These are phyloP conservation scores for Cantharellus cinnabarinus DNA, from an alignment of 768 basidiomycete species.

Conservation along the genomic window DNA sequence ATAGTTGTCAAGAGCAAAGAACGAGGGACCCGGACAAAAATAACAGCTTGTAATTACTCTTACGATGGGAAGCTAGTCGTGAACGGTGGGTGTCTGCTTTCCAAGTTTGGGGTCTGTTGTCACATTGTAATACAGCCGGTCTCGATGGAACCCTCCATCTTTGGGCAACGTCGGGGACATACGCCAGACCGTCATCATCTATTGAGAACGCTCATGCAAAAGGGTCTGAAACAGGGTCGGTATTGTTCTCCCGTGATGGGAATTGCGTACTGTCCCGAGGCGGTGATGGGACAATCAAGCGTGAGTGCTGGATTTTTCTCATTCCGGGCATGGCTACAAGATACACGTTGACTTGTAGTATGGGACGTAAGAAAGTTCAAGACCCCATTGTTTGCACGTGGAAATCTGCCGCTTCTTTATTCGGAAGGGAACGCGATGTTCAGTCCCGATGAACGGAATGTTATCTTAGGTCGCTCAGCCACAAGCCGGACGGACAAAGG, in stretches of 20 bases:
- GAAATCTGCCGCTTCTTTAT: slow-evolving; percentile 55
- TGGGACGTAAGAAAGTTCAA: slow-evolving; percentile 90
- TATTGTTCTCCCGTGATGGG: slow-evolving; percentile 80
- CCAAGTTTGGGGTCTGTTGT: not conserved
- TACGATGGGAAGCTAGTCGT: slow-evolving; percentile 77
- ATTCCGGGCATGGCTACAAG: not conserved
- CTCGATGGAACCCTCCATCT: slow-evolving; percentile 82
- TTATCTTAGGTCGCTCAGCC: slow-evolving; percentile 67
- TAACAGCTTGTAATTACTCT: slow-evolving; percentile 73
- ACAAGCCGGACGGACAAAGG: slow-evolving; percentile 48
- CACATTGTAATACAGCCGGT: slow-evolving; percentile 33
- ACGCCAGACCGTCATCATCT: slow-evolving; percentile 72
- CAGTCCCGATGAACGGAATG: slow-evolving; percentile 79
- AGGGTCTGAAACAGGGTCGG: slow-evolving; percentile 65
- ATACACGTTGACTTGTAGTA: slow-evolving; percentile 29
- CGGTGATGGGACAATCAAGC: slow-evolving; percentile 86
- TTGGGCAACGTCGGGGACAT: slow-evolving; percentile 85
- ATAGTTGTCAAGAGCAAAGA: slow-evolving; percentile 96
- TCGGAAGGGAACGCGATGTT: slow-evolving; percentile 86
- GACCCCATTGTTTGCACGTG: slow-evolving; percentile 51
- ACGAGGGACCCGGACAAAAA: slow-evolving; percentile 80
- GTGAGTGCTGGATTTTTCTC: slow-evolving; percentile 30
- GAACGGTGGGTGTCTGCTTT: slow-evolving; percentile 37
- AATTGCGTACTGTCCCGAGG: slow-evolving; percentile 71
- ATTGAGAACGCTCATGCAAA: slow-evolving; percentile 78